Base-by-base conservation (phyloP, 495 filamentous ascomycete genomes). In the Elaphomyces granulatus region DNA sequence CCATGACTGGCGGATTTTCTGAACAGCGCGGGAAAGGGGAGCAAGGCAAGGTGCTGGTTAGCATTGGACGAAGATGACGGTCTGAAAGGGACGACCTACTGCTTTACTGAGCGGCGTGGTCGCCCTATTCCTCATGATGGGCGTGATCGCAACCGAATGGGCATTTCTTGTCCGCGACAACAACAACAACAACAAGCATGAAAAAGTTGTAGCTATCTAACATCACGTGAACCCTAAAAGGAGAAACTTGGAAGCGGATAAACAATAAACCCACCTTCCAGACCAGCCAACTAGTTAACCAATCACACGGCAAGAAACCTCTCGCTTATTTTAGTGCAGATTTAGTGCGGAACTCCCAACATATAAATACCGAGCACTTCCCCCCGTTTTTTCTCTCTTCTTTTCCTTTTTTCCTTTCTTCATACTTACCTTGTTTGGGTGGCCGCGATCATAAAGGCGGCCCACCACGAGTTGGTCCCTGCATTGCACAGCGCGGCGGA, bases 1-100 rank as follows among this genome's bases (percentile, higher is more conserved):
- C 92, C 87, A 95, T 71, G 83, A 87, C 71, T 88, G 84, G 45
- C 90, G 81, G 59, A 95, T 53, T 81, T 84, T 90, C 90, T 95
- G 41, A 14, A 36, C 3, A 14, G 30, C 33, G 51, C 49, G 50
- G 50, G 44, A 40, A 20, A 8, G 33, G 37, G 32, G 16, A 19
- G 34, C 32, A 26, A 2, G 15, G 2, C 10, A 2, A 17, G 14
- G 1, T 8, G 20, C 20, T 10, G 39, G 36, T 32, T 32, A 36
- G 36, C 10, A 32, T 19, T 1, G 37, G 15, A 17, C 1, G 9
- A 17, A 28, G 3, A 31, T 10, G 16, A 32, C 17, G 28, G 7
- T 33, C 31, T 35, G 14, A 28, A 20, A 53, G n/a, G n/a, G n/a
- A n/a, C n/a, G n/a, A n/a, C 59, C 32, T 64, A 68, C 64, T 35